A percentile compares a stretch with the other conserved stretches of the same genome.
phyloP scores from a whole-genome alignment of 176 grass and related monocot genomes.

The Triticum urartu region DNA sequence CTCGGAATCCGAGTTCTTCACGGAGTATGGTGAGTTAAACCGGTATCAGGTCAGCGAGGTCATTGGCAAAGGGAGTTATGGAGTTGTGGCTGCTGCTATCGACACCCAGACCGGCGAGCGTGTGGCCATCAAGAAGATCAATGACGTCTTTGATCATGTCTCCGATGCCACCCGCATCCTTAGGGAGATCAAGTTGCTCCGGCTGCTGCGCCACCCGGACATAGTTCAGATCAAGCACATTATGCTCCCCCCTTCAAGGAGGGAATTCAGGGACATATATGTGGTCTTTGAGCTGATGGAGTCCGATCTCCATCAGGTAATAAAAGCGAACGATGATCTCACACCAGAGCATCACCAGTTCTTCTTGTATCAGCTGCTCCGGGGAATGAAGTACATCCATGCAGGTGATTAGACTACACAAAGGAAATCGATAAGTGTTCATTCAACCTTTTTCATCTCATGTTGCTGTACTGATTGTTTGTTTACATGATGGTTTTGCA shows the following conservation, averaged over 20 bases:
- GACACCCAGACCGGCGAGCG: constrained; percentile 79
- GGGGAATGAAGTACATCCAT: constrained; percentile 92
- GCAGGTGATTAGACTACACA: constrained; percentile 50
- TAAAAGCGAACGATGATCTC: constrained; percentile 87
- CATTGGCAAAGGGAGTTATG: constrained; percentile 85
- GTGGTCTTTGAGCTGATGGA: constrained; percentile 94
- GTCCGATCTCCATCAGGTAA: constrained; percentile 81
- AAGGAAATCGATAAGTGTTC: neutral
- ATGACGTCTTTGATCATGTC: constrained; percentile 88
- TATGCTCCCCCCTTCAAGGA: constrained; percentile 81
- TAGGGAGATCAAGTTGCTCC: constrained; percentile 86
- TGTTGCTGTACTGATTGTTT: constrained; percentile 10
- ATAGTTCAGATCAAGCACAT: constrained; percentile 92
- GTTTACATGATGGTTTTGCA: constrained; percentile 31
- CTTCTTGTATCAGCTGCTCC: constrained; percentile 88
- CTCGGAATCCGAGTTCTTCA: constrained; percentile 75
- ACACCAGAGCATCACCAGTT: constrained; percentile 88
- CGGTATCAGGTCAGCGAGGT: constrained; percentile 83
- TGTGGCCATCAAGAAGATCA: constrained; percentile 92
- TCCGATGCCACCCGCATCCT: constrained; percentile 89
- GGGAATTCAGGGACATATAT: constrained; percentile 88
- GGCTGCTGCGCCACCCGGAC: constrained; percentile 70
- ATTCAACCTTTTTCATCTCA: neutral
- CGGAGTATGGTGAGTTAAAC: constrained; percentile 76
- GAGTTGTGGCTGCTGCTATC: constrained; percentile 75